Base-by-base conservation (phyloP, 2,329 filamentous ascomycete genomes). In the Monosporascus sp. region DNA sequence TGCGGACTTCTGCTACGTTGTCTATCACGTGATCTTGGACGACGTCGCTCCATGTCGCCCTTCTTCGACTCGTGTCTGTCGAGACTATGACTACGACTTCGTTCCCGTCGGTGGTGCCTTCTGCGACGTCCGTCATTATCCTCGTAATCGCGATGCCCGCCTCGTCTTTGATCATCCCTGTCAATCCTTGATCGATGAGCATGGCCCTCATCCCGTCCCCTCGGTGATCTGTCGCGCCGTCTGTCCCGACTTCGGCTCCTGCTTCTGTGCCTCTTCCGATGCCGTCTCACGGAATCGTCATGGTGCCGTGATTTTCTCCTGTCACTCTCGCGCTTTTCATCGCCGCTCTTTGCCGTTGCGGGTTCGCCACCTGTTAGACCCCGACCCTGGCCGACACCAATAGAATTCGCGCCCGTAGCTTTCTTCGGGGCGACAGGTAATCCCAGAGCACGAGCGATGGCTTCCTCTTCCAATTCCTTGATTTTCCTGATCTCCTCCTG, bases 381-480 rank as follows among this genome's bases (percentile, higher is more conserved):
- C 68, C 74, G 50, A 69, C 75, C 35, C 53, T 61, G 64, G 53
- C 60, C 62, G 27, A 87, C 79, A 41, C 84, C 86, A 11, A 96
- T 70, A 0, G 88, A 82, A 67, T 94, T 95, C 3, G 80, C 79
- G 4, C 79, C 81, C 1, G 79, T 81, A 1, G 76, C 74, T 48
- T 82, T 80, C 50, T 82, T 77, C 7, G 78, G 73, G 1, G 86
- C 81, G 2, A 88, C 78, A 0, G 90, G 90, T 31, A 97, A 74
- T 0, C 94, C 94, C 51, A 99, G 74, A 0, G 92, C 92, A 45
- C 77, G 80, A 3, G 90, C 86, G 67, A 97, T 86, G 1, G 92
- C 94, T 69, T 97, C 93, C 67, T 96, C 89, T 65, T 99, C 94
- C 0, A 88, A 90, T 69, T 96, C 89, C 66, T 96, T 97, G 67